phyloP scores from a whole-genome alignment of 352 stramenopile genomes.

The Phytophthora aleatoria region DNA sequence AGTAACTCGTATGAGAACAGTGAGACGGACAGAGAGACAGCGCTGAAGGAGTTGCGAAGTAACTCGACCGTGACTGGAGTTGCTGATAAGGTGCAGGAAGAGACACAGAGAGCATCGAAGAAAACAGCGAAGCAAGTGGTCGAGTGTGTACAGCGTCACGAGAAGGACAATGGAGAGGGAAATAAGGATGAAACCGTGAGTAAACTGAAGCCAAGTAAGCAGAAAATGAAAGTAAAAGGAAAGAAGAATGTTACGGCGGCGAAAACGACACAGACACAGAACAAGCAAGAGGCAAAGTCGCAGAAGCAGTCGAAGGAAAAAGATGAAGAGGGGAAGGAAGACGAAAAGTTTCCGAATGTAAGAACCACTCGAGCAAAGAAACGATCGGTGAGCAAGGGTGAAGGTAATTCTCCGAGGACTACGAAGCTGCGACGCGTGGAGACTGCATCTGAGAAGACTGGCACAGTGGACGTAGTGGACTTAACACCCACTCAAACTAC shows the following conservation, averaged over 20 bases:
- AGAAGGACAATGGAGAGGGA: background rate
- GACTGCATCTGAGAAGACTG: background rate
- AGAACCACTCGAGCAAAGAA: slow-evolving; percentile 5
- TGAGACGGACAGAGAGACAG: slow-evolving; percentile 7
- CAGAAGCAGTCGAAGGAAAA: slow-evolving; percentile 4
- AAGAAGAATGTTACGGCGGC: background rate
- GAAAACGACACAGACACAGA: background rate
- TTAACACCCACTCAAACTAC: slow-evolving; percentile 16
- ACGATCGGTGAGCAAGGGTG: background rate
- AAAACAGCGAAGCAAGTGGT: background rate
- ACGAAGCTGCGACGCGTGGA: slow-evolving; percentile 1
- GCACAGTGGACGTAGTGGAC: background rate
- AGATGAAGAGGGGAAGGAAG: slow-evolving; percentile 11
- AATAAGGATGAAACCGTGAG: background rate
- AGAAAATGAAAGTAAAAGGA: background rate
- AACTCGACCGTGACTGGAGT: background rate
- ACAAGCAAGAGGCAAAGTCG: background rate
- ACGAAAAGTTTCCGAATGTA: slow-evolving; percentile 7
- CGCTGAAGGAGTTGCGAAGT: background rate
- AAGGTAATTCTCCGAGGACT: background rate
- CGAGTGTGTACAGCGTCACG: background rate
- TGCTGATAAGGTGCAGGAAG: background rate
- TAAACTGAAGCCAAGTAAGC: background rate
- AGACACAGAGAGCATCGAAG: too few species aligned
- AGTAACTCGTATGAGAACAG: slow-evolving; percentile 22